phyloP scores from a whole-genome alignment of 345 rosid species.

The Acer campestre region DNA sequence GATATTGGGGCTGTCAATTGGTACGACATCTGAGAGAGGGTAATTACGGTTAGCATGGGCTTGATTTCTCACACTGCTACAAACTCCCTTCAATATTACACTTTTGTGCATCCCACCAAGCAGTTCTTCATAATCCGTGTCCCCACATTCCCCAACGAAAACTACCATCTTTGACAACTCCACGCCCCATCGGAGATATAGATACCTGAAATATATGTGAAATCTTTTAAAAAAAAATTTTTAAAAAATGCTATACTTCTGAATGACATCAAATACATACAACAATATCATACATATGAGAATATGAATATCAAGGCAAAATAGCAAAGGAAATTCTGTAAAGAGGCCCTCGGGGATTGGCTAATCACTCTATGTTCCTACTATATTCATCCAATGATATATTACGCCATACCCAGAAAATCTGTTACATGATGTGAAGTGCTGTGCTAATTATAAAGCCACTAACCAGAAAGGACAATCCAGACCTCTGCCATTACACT shows the following conservation, averaged over 20 bases:
- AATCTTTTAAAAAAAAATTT: background rate
- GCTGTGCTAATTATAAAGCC: background rate
- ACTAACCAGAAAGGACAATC: background rate
- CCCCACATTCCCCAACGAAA: constrained; percentile 89
- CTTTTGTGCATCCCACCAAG: constrained; percentile 88
- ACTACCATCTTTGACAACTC: constrained; percentile 83
- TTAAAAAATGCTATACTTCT: background rate
- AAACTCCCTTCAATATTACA: constrained; percentile 68
- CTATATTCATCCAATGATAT: background rate
- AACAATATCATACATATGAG: background rate
- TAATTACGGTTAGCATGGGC: constrained; percentile 70
- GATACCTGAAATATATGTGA: constrained; percentile 59
- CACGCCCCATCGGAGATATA: constrained; percentile 89
- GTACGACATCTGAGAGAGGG: constrained; percentile 81
- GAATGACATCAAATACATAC: background rate
- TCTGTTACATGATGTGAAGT: background rate
- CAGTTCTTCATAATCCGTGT: constrained; percentile 93
- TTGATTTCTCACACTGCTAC: constrained; percentile 52
- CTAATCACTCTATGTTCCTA: background rate
- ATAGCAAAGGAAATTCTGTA: background rate
- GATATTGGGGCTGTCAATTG: constrained; percentile 66
- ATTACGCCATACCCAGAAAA: background rate
- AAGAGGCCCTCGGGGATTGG: background rate
- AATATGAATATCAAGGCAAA: background rate
- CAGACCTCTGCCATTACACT: background rate